Percentiles rank a stretch among this genome's conserved stretches.
These are phyloP conservation scores for Trichothecium sympodiale DNA, from an alignment of 2,329 filamentous ascomycete genomes.

Conservation along the genomic window DNA sequence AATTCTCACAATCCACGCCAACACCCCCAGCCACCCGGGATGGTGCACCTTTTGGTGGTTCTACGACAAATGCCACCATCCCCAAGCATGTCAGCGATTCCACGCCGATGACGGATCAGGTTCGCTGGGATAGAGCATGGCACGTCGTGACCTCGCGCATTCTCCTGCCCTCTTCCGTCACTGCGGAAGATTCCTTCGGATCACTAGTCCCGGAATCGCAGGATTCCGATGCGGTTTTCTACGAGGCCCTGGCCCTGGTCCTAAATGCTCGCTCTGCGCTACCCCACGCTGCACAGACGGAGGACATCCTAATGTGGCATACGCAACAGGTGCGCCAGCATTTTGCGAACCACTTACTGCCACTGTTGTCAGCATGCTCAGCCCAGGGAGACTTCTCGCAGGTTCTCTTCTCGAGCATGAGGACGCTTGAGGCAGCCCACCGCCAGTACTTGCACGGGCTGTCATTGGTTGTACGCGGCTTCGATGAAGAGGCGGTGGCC, in stretches of 20 bases:
- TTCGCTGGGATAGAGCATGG: constrained; percentile 51
- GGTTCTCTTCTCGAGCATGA: constrained; percentile 39
- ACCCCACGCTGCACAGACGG: constrained; percentile 39
- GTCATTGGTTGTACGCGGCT: constrained; percentile 36
- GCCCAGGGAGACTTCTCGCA: constrained; percentile 29
- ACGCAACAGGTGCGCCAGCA: constrained; percentile 49
- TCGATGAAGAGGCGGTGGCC: constrained; percentile 25
- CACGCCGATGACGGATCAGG: constrained; percentile 32
- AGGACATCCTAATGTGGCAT: constrained; percentile 50
- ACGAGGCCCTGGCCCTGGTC: constrained; percentile 41
- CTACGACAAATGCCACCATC: constrained; percentile 12
- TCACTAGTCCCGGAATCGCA: constrained; percentile 30
- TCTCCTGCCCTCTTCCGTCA: constrained; percentile 42
- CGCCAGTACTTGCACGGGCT: constrained; percentile 46
- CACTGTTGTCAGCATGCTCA: constrained; percentile 38
- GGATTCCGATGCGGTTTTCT: constrained; percentile 32
- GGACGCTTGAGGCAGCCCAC: constrained; percentile 48
- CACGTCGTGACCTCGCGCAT: constrained; percentile 48
- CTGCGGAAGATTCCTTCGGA: constrained; percentile 43
- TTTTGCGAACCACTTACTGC: constrained; percentile 48
- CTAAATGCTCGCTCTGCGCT: constrained; percentile 33
- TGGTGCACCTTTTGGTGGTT: constrained; percentile 36
- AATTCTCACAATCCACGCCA: constrained; percentile 38
- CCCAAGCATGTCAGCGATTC: not conserved
- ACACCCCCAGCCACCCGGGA: constrained; percentile 25